Base-by-base conservation (phyloP, 2,329 filamentous ascomycete species). In the Monilinia vaccinii-corymbosi region DNA sequence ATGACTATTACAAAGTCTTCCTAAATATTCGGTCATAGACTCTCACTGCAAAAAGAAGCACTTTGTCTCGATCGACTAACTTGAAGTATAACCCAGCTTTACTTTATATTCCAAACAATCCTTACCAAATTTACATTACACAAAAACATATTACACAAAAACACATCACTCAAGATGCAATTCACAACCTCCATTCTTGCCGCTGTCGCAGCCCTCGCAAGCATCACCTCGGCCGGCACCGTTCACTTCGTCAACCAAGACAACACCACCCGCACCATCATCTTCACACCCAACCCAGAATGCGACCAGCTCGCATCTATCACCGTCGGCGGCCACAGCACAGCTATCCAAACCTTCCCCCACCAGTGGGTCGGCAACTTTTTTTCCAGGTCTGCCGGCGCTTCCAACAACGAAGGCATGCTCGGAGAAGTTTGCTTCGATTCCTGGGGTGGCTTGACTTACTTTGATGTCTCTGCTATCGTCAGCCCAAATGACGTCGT, bases 201-300 rank as follows among this genome's bases (percentile, higher is more conserved):
- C 69, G 71, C 77, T 65, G 70, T 71, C 64, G 69, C 69, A 56
- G 71, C 75, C 63, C 75, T 78, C 65, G 76, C 76, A 61, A 71
- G 75, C 62, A 65, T 76, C 55, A 76, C 71, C 67, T 70, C 70
- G 58, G 80, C 78, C 61, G 79, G 78, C 72, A 73, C 73, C 40
- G 73, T 86, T 68, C 82, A 79, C 65, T 85, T 86, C 74, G 68
- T 78, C 72, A 84, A 81, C 66, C 79, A 83, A 55, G 84, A 86
- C 70, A 67, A 72, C 61, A 74, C 72, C 38, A 70, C 72, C 61
- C 70, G 71, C 47, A 71, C 69, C 61, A 64, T 73, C 45, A 32
- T 63, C 66, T 72, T 72, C 68, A 70, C 70, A 28, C 38, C 65
- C 16, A 63, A 66, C 44, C 47, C 49, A 1, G 69, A 68, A 25